A percentile compares a stretch with the other conserved stretches of the same genome.
Evolutionary conservation across 2,329 filamentous ascomycete species (phyloP).

Genomic region (Aspergillus nomiae): DNA sequence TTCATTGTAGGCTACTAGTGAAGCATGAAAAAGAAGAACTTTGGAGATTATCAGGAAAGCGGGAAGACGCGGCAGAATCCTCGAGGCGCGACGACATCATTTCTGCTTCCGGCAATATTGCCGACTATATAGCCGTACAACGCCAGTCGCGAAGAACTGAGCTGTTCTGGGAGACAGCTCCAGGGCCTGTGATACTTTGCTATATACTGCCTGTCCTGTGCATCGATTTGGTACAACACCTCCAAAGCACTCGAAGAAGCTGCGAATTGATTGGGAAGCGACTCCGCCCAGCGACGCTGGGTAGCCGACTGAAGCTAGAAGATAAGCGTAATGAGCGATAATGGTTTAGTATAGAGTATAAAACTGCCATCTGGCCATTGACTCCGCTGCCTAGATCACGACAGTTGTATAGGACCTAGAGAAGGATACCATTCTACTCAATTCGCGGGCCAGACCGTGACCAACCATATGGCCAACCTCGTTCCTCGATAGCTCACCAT

Average conservation of each 20-base stretch:
- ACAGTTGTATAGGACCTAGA: background rate
- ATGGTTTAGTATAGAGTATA: background rate
- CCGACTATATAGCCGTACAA: background rate
- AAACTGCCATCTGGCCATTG: background rate
- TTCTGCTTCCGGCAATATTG: slow-evolving; percentile 22
- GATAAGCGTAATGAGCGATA: background rate
- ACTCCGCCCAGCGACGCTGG: background rate
- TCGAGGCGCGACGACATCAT: slow-evolving; percentile 28
- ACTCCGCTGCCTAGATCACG: background rate
- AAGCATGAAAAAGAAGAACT: slow-evolving; percentile 16
- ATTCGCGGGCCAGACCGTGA: background rate
- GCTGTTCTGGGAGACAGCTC: background rate
- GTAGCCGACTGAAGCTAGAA: background rate
- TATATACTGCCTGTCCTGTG: background rate
- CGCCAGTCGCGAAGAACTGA: background rate
- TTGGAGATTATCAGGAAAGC: slow-evolving; percentile 20
- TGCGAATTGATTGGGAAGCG: background rate
- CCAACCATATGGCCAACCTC: background rate
- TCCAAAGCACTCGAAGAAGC: background rate
- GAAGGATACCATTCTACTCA: background rate
- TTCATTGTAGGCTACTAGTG: slow-evolving; percentile 9
- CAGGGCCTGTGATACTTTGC: background rate
- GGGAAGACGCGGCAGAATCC: slow-evolving; percentile 36
- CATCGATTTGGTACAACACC: background rate
- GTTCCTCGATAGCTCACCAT: background rate